Base-by-base conservation (phyloP, 495 filamentous ascomycete species). In the Aspergillus nanangensis region DNA sequence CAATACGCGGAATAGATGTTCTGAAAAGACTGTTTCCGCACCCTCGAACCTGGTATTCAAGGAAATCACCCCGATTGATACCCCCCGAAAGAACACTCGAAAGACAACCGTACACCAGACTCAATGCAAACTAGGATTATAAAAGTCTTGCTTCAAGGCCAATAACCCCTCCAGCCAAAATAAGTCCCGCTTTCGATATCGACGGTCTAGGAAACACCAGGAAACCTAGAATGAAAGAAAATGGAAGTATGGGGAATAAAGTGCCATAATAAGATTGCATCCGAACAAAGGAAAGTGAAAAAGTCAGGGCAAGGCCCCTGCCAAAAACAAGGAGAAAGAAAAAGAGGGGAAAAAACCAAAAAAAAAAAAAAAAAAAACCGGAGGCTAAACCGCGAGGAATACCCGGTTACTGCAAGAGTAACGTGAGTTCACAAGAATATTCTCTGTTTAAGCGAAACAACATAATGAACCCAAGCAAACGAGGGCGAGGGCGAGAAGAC, bases 51-150 rank as follows among this genome's bases (percentile, higher is more conserved):
- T 11, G 18, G 35, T 38, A 20, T 42, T 41, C 37, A 37, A 47
- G 38, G 22, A 43, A 50, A 5, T 31, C 15, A 40, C 24, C 39
- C 37, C 21, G 49, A 33, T 34, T 39, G 45, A 48, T 40, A 42
- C 17, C 40, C 35, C 37, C 45, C 27, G 49, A 46, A 47, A 51
- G 10, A 43, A 34, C 22, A 42, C 39, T 33, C 23, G 41, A 49
- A 50, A 57, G 36, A 41, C 31, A 49, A 52, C 53, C 50, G 43
- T 48, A 60, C 57, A 53, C 53, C 57, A 31, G 40, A 47, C 33
- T 50, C 35, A 38, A 60, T 60, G 53, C 53, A 54, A 50, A 50
- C 44, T 38, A 41, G 43, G 42, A 41, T 41, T 51, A 53, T 49
- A 47, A 18, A 31, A 37, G 41, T 38, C 40, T 27, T 47, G 35